Evolutionary conservation across 768 basidiomycete genomes (phyloP).

Genomic region (Tylopilus intermedius): DNA sequence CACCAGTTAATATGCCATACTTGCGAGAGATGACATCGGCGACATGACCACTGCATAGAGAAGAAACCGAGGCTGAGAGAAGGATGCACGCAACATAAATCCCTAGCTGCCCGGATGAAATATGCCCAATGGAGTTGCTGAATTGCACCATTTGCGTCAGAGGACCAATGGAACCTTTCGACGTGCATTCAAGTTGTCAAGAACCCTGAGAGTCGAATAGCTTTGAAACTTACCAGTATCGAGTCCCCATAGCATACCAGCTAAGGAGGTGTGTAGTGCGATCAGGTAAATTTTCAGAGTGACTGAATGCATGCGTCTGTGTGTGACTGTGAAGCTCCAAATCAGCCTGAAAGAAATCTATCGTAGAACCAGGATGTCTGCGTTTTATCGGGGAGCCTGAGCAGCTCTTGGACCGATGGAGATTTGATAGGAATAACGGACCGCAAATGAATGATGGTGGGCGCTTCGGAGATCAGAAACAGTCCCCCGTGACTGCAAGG

Average conservation of each 20-base stretch:
- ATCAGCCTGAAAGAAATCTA: background rate
- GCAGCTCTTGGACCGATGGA: background rate
- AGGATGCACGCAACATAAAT: constrained; percentile 42
- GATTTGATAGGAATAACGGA: background rate
- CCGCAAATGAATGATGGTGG: background rate
- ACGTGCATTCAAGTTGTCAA: background rate
- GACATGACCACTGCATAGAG: constrained; percentile 38
- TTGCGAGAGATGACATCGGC: constrained; percentile 46
- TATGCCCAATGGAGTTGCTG: constrained; percentile 31
- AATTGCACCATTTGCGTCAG: constrained; percentile 43
- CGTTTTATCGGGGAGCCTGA: too few species aligned
- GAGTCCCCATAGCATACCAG: constrained; percentile 30
- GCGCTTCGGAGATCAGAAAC: background rate
- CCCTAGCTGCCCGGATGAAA: constrained; percentile 38
- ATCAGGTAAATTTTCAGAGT: constrained; percentile 23
- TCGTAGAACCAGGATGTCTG: too few species aligned
- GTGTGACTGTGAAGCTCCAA: background rate
- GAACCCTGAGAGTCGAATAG: background rate
- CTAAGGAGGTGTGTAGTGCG: constrained; percentile 24
- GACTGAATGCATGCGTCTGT: constrained; percentile 11
- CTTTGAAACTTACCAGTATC: constrained; percentile 22
- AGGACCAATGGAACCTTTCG: constrained; percentile 37
- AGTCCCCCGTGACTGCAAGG: background rate
- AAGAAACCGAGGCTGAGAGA: constrained; percentile 38
- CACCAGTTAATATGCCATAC: constrained; percentile 40